phyloP scores from a whole-genome alignment of 2,329 filamentous ascomycete species.

The Colletotrichum sp. region DNA sequence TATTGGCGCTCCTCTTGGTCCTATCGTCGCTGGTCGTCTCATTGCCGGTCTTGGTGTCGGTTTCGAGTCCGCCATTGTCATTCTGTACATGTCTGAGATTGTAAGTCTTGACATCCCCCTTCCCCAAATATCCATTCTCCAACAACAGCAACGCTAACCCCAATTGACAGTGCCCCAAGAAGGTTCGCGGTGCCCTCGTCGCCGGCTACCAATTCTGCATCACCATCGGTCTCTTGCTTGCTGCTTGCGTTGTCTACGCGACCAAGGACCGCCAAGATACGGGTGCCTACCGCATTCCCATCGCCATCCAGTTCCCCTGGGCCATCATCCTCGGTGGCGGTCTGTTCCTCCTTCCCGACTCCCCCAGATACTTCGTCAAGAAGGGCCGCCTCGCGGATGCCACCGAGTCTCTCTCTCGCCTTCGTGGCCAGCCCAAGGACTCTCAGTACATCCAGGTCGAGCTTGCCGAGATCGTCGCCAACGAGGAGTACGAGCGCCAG shows the following conservation, averaged over 20 bases:
- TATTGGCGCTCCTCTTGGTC: conserved; percentile 52
- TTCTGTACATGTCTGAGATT: conserved; percentile 89
- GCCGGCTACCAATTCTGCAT: conserved; percentile 85
- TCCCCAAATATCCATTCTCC: neutral
- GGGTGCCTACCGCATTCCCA: conserved; percentile 79
- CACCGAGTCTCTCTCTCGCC: conserved; percentile 62
- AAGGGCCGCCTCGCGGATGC: conserved; percentile 72
- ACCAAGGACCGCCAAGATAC: conserved; percentile 67
- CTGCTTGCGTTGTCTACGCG: conserved; percentile 75
- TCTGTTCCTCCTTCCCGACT: conserved; percentile 81
- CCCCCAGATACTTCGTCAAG: conserved; percentile 85
- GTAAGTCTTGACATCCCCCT: conserved; percentile 36
- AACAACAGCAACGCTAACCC: neutral
- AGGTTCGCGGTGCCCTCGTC: conserved; percentile 80
- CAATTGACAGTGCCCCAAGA: conserved; percentile 56
- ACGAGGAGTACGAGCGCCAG: conserved; percentile 82
- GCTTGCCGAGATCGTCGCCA: conserved; percentile 85
- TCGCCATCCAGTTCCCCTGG: conserved; percentile 81
- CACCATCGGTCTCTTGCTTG: conserved; percentile 78
- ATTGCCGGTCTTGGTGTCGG: conserved; percentile 80
- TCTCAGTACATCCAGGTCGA: conserved; percentile 80
- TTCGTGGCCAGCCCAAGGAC: conserved; percentile 76
- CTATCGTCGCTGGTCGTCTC: conserved; percentile 75
- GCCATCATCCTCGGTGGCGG: conserved; percentile 76
- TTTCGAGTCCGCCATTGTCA: conserved; percentile 80